Evolutionary conservation across 352 stramenopile species (phyloP), one percentile per base, ranked within the genome.

Genomic region (Globisporangium paddicum): DNA sequence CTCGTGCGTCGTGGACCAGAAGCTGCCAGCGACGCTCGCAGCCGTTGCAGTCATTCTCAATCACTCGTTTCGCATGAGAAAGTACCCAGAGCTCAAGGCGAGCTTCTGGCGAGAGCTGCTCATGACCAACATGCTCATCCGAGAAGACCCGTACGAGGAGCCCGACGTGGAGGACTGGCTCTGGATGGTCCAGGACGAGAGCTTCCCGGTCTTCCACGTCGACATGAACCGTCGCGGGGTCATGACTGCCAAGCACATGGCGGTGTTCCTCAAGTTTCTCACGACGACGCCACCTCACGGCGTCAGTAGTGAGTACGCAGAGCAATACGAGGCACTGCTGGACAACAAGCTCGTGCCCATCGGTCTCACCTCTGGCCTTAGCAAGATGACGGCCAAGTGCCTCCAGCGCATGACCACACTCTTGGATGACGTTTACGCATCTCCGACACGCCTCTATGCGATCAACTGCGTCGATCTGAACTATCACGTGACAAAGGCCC

Each of bases 391-490:
- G n/a, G 7, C 3, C 41, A 47, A 47, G n/a, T 47, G 41, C 21
- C 41, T 47, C 7, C n/a, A 47, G 19, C 41, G 37, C 37, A 40
- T 40, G 35, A 4, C 8, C 35, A 42, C 37, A 16, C 37, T 19
- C 14, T 42, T 42, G 37, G 37, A 42, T 42, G 37, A 42, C 6
- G 37, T 42, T 13, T 42, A 42, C n/a, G 14, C 37, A 14, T 71
- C 25, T 28, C 61, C 0, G 40, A 61, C 34, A 74, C 74, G 68
- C 42, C 32, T 9, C 7, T 25, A 37, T 50, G 41, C 37, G 25
- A 23, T 55, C 9, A 28, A 11, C 18, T 44, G 18, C 5, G 14
- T 25, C 21, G 42, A 26, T 48, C 42, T 48, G 19, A 48, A 48
- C 19, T 48, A n/a, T 21, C 19, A 48, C 19, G 9, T n/a, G 3